Conservation (phyloP, 805 yeast species). For the Candida silvicultrix region DNA sequence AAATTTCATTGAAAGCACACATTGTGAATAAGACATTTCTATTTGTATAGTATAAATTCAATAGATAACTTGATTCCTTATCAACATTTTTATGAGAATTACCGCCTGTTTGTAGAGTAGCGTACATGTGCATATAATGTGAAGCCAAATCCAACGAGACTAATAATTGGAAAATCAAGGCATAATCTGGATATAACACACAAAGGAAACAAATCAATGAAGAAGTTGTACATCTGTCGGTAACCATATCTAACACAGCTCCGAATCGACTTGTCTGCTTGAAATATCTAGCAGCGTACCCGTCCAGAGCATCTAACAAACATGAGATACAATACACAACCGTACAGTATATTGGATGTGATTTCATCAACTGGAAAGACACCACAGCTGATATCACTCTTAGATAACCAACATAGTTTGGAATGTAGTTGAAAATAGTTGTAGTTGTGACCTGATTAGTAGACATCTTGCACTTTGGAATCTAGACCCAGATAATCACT, state of each 20-base stretch:
- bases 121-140: constrained; percentile 98
- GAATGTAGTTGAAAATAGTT: constrained; percentile 73
- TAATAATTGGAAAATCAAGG: constrained; percentile 62
- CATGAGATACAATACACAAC: constrained; percentile 81
- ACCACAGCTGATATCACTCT: constrained; percentile 78
- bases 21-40: constrained; percentile 77
- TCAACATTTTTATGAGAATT: constrained; percentile 79
- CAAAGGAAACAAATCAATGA: constrained; percentile 85
- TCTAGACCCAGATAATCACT: too few relatives aligned
- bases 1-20: constrained; percentile 90
- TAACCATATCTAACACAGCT: constrained; percentile 97
- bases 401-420: constrained; percentile 85
- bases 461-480: background rate
- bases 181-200: constrained; percentile 67
- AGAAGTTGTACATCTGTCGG: constrained; percentile 95
- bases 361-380: constrained; percentile 76
- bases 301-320: constrained; percentile 92
- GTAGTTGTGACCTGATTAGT: constrained; percentile 28
- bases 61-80: constrained; percentile 60
- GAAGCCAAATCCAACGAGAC: constrained; percentile 85
- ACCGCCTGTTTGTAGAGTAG: constrained; percentile 76
- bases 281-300: constrained; percentile 85
- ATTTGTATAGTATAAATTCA: constrained; percentile 83
- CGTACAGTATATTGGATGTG: constrained; percentile 77
- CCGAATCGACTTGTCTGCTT: constrained; percentile 91